These are phyloP conservation scores for Epichloe typhina DNA, from an alignment of 2,329 filamentous ascomycete genomes.

Conservation along the genomic window DNA sequence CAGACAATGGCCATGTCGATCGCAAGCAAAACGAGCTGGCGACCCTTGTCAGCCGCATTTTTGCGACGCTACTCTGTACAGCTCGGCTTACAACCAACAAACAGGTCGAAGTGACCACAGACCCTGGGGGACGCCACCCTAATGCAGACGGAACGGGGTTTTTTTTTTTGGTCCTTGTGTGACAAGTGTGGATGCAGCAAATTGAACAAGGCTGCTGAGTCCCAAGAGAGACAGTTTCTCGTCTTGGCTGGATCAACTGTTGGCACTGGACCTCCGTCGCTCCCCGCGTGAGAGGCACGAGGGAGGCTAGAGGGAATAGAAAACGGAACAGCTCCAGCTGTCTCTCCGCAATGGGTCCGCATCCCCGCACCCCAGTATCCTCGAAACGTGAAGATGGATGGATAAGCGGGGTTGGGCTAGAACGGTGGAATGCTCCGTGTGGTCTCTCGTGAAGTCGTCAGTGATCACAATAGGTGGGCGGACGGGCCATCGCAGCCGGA, in stretches of 20 bases:
- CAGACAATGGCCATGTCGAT: slow-evolving; percentile 8
- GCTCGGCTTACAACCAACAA: background rate
- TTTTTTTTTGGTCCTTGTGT: background rate
- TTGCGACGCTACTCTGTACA: background rate
- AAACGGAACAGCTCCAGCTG: background rate
- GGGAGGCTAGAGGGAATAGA: background rate
- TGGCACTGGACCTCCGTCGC: too few relatives aligned
- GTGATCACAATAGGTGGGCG: background rate
- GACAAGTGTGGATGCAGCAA: background rate
- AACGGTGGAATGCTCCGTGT: background rate
- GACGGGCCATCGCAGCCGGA: background rate
- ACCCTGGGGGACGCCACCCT: too few relatives aligned
- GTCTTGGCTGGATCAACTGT: background rate
- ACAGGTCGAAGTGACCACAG: too few relatives aligned
- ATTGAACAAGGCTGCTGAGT: background rate
- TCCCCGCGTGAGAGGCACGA: too few relatives aligned
- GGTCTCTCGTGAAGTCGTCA: background rate
- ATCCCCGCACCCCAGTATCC: slow-evolving; percentile 3
- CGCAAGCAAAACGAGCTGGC: slow-evolving; percentile 1
- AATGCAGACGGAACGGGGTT: background rate
- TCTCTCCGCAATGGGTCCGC: background rate
- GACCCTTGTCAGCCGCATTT: slow-evolving; percentile 1
- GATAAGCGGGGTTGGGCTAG: background rate
- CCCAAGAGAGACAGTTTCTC: background rate
- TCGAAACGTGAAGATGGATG: background rate